Conservation (phyloP, 73 alveolate genomes). For the Uronychia binucleata region DNA sequence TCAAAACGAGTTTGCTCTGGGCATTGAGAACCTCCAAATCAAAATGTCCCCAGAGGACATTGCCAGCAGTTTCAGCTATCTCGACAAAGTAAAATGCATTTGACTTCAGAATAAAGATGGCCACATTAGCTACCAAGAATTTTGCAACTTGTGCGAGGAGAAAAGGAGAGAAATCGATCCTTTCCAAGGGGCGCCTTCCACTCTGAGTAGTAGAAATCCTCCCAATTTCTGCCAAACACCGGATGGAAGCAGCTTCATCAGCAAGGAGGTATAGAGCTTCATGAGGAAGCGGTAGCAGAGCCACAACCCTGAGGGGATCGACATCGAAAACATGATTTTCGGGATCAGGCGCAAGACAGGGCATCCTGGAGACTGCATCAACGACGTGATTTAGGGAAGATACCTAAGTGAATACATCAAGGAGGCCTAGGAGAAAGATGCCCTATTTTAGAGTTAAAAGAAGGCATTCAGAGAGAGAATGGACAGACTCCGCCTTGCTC, state of each 20-base stretch:
- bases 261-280: background rate
- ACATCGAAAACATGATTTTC: background rate
- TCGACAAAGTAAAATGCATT: constrained; percentile 3
- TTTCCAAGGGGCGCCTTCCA: background rate
- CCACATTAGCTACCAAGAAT: constrained; percentile 31
- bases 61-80: constrained; percentile 9
- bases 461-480: background rate
- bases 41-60: constrained; percentile 21
- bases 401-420: background rate
- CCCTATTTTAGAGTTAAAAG: background rate
- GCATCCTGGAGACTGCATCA: background rate
- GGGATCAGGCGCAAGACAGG: background rate
- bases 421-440: background rate
- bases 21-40: constrained; percentile 22
- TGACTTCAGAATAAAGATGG: constrained; percentile 21
- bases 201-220: background rate
- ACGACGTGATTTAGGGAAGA: background rate
- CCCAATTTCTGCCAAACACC: background rate
- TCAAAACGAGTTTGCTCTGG: constrained; percentile 18
- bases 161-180: constrained; percentile 48
- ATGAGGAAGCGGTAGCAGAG: background rate
- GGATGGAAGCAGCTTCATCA: background rate
- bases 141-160: constrained; percentile 50
- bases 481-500: background rate
- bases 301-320: background rate